Conservation (phyloP, 2,329 filamentous ascomycete genomes). For the Penicillium griseofulvum region DNA sequence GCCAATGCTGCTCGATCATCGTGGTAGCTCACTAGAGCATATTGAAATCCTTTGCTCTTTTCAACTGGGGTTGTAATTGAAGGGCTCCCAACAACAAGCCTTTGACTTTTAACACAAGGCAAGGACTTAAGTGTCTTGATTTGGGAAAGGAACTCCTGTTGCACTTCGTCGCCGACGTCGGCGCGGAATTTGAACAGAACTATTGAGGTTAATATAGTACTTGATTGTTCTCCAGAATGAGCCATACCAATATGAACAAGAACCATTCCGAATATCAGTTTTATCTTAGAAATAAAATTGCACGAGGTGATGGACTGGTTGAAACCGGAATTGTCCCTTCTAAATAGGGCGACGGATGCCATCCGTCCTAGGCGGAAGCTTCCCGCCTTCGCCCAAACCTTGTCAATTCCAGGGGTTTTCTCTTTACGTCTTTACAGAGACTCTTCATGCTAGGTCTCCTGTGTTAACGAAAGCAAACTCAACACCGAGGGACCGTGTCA, state of each 20-base stretch:
- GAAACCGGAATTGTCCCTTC: neutral
- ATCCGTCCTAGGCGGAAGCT: slow-evolving; percentile 1
- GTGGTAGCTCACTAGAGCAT: slow-evolving; percentile 54
- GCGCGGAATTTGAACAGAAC: slow-evolving; percentile 53
- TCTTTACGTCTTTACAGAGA: neutral
- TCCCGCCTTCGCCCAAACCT: neutral
- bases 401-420: neutral
- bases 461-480: neutral
- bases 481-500: no score
- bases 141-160: slow-evolving; percentile 47
- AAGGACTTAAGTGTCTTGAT: slow-evolving; percentile 52
- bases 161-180: slow-evolving; percentile 45
- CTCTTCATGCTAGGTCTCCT: neutral
- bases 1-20: slow-evolving; percentile 46
- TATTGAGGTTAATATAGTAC: slow-evolving; percentile 20
- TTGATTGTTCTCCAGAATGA: no score
- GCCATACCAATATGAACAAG: slow-evolving; percentile 26
- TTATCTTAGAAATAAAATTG: neutral
- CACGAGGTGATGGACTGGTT: neutral
- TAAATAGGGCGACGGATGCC: neutral
- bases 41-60: slow-evolving; percentile 54
- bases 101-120: slow-evolving; percentile 49
- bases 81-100: slow-evolving; percentile 53
- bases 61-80: slow-evolving; percentile 54
- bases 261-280: slow-evolving; percentile 19